Evolutionary conservation across 352 stramenopile species (phyloP), one percentile per base, ranked within the genome.

Genomic region (Globisporangium megalacanthum): DNA sequence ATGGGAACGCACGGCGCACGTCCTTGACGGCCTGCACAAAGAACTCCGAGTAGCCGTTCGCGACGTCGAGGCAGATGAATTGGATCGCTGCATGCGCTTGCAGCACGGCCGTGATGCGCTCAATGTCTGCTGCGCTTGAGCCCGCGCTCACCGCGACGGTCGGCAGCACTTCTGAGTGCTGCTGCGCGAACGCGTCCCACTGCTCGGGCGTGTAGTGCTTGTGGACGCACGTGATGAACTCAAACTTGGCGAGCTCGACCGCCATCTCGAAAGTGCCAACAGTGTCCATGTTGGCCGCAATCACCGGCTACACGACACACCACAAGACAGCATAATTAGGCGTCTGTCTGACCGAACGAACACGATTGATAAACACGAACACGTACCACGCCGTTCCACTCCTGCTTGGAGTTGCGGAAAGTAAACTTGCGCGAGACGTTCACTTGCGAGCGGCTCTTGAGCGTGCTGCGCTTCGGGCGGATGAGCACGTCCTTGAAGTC

Each of bases 401-500:
- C 81, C 54, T 72, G 77, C 62, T 86, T 85, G 20, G 82, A 92
- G 65, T 92, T 92, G 54, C 72, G 82, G 61, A 92, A 92, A 35
- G 53, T 75, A 57, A 77, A 89, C 61, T 85, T 76, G 61, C 82
- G 77, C 52, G 72, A 61, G 17, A 96, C 74, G 44, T 79, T 70
- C 17, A 97, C 88, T 61, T 96, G 78, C 25, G 77, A 87, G 60
- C 89, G 80, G 66, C 79, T 94, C 69, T 94, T 95, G 46, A 97
- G 73, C 45, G 87, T 97, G 56, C 76, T 93, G 42, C 90, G 86
- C 80, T 97, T 97, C 50, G 90, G 90, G n/a, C 89, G 83, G 70
- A 97, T 97, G 17, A 97, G 79, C 56, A 97, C 90, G 64, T 97
- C 90, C 71, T 96, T 97, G 68, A 96, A 97, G 70, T 97, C 90